phyloP scores from a whole-genome alignment of 441 rosid species.

The Gossypium schwendimanii region DNA sequence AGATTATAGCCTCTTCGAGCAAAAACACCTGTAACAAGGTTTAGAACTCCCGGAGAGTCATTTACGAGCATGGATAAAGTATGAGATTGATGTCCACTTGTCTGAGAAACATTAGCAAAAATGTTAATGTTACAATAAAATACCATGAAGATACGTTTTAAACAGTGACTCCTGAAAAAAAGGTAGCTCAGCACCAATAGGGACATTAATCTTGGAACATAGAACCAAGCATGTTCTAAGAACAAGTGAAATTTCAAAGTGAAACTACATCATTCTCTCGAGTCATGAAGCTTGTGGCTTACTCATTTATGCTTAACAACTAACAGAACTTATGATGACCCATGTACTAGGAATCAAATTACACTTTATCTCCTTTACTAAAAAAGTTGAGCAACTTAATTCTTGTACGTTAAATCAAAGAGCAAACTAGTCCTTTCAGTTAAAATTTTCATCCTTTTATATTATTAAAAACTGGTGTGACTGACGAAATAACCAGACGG shows the following conservation, averaged over 20 bases:
- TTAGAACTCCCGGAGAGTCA: slow-evolving; percentile 62
- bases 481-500: too few relatives aligned
- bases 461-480: too few relatives aligned
- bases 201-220: not conserved
- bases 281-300: not conserved
- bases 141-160: not conserved
- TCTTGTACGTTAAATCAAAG: too few relatives aligned
- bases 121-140: not conserved
- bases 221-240: not conserved
- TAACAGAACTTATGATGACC: not conserved
- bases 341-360: too few relatives aligned
- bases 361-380: too few relatives aligned
- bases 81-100: slow-evolving; percentile 52
- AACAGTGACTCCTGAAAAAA: not conserved
- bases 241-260: not conserved
- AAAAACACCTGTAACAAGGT: slow-evolving; percentile 54
- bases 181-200: not conserved
- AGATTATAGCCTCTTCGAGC: slow-evolving; percentile 67
- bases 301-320: not conserved
- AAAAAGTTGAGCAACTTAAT: too few relatives aligned
- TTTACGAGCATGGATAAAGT: slow-evolving; percentile 54
- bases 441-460: too few relatives aligned
- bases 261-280: not conserved
- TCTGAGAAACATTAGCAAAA: slow-evolving; percentile 19
- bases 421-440: too few relatives aligned